Evolutionary conservation across 768 basidiomycete species (phyloP).

Genomic region (Cystoderma amianthinum): DNA sequence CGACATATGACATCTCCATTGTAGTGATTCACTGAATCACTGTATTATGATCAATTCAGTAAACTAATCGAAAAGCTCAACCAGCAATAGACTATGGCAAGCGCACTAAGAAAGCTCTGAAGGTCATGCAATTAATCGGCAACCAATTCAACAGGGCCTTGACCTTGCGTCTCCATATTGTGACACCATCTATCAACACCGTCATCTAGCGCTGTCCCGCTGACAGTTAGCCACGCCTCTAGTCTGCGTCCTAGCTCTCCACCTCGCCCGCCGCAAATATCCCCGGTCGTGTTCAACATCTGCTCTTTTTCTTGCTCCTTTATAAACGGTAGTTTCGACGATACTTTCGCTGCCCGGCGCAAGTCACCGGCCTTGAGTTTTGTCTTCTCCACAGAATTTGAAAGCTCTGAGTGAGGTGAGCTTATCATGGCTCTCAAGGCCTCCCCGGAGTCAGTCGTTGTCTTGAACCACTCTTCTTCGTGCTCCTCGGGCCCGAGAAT

Average conservation of each 20-base stretch:
- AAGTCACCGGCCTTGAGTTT: not conserved
- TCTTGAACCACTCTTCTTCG: constrained; percentile 68
- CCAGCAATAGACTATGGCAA: too few relatives aligned
- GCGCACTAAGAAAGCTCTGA: too few relatives aligned
- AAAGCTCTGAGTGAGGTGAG: constrained; percentile 9
- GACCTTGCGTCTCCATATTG: too few relatives aligned
- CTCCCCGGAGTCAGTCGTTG: too few relatives aligned
- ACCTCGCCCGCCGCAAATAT: constrained; percentile 73
- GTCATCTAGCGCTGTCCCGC: too few relatives aligned
- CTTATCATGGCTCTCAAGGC: constrained; percentile 12
- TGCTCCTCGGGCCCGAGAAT: constrained; percentile 68
- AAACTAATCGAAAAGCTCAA: too few relatives aligned
- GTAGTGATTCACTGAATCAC: too few relatives aligned
- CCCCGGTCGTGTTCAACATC: constrained; percentile 64
- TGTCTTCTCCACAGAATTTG: not conserved
- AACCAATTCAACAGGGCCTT: too few relatives aligned
- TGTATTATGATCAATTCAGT: too few relatives aligned
- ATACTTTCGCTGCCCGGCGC: constrained; percentile 19
- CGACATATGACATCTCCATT: too few relatives aligned
- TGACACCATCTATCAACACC: too few relatives aligned
- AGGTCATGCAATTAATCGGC: too few relatives aligned
- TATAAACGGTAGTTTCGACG: constrained; percentile 43
- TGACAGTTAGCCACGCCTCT: constrained; percentile 65
- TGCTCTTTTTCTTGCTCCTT: constrained; percentile 64
- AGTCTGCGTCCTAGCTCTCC: constrained; percentile 71